Evolutionary conservation across 306 rosid species (phyloP).

Genomic region (Astragalus glycyphyllos): DNA sequence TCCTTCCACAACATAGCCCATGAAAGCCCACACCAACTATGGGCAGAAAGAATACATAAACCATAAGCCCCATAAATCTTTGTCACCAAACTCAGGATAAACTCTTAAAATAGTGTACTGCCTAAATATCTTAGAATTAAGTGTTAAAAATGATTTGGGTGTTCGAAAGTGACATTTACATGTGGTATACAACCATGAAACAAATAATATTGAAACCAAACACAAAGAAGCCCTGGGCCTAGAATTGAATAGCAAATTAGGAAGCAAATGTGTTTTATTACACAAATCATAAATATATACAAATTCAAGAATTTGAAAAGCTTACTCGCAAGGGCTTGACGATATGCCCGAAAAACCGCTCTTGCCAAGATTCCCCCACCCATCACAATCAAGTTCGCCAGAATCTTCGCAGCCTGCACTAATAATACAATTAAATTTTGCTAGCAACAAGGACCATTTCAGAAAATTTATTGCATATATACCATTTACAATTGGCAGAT

Average conservation of each 20-base stretch:
- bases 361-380: constrained; percentile 81
- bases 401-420: constrained; percentile 86
- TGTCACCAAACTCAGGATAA: background rate
- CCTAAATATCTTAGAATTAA: background rate
- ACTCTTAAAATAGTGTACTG: constrained; percentile 18
- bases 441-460: background rate
- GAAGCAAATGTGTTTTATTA: background rate
- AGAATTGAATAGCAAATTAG: background rate
- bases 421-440: constrained; percentile 8
- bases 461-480: background rate
- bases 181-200: background rate
- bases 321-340: constrained; percentile 85
- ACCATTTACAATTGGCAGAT: background rate
- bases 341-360: constrained; percentile 85
- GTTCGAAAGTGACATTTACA: background rate
- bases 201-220: background rate
- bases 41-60: background rate
- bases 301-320: background rate
- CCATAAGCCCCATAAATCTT: constrained; percentile 1
- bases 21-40: background rate
- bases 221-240: background rate
- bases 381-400: constrained; percentile 79
- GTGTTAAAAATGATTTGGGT: background rate
- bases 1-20: background rate
- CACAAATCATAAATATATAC: constrained; percentile 26